Conservation (phyloP, 2,329 filamentous ascomycete genomes). For the Fusarium duplospermum region DNA sequence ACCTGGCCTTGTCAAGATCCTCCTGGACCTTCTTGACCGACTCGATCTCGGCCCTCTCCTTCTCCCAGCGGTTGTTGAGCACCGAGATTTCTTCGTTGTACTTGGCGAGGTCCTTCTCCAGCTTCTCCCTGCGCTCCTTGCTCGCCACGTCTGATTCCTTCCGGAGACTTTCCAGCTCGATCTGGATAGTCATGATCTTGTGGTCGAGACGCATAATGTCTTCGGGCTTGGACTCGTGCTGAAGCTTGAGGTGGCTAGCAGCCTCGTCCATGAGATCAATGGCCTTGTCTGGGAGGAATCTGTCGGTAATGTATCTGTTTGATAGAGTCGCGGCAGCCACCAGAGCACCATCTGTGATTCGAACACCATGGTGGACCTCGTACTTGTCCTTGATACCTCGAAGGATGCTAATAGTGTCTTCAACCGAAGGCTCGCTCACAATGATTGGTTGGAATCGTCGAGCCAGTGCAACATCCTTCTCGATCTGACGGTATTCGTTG, state of each 20-base stretch:
- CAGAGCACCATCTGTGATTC: slow-evolving; percentile 91
- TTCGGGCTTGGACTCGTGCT: slow-evolving; percentile 97
- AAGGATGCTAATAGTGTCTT: slow-evolving; percentile 94
- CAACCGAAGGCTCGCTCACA: slow-evolving; percentile 90
- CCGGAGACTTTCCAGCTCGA: slow-evolving; percentile 91
- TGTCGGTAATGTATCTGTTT: slow-evolving; percentile 96
- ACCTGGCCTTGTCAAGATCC: slow-evolving; percentile 85
- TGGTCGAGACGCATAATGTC: slow-evolving; percentile 92
- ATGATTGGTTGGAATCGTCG: slow-evolving; percentile 93
- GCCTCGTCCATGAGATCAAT: slow-evolving; percentile 98
- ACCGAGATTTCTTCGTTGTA: slow-evolving; percentile 81
- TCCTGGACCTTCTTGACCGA: slow-evolving; percentile 88
- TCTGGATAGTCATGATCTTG: slow-evolving; percentile 97
- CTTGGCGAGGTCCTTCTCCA: slow-evolving; percentile 79
- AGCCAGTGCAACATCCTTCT: slow-evolving; percentile 94
- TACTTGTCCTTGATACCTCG: slow-evolving; percentile 98
- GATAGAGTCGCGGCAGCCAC: slow-evolving; percentile 93
- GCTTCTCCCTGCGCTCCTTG: slow-evolving; percentile 85
- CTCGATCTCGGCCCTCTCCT: slow-evolving; percentile 87
- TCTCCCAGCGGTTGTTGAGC: slow-evolving; percentile 88
- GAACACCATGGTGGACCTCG: slow-evolving; percentile 95
- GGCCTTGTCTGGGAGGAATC: slow-evolving; percentile 95
- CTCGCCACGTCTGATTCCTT: slow-evolving; percentile 95
- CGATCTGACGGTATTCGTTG: slow-evolving; percentile 91
- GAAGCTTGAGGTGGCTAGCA: slow-evolving; percentile 86